These are phyloP conservation scores for Sonneratia caseolaris DNA, from an alignment of 345 rosid genomes.

Conservation along the genomic window DNA sequence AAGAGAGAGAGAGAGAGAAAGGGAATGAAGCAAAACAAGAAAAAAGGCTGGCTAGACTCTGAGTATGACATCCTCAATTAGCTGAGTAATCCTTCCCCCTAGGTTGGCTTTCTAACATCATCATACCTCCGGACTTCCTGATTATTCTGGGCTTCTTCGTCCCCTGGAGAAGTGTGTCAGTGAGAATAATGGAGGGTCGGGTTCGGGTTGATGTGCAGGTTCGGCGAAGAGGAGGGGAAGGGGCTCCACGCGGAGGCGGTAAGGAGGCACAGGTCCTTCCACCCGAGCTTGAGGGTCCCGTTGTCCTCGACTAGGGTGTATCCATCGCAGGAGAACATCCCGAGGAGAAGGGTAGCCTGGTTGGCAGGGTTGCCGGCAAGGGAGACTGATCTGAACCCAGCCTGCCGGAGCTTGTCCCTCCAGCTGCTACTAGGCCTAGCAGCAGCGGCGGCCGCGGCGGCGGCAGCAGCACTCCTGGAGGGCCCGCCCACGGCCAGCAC, in stretches of 20 bases:
- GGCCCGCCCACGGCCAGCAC: slow-evolving; percentile 90
- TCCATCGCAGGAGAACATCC: slow-evolving; percentile 94
- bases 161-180: background rate
- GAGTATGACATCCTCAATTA: slow-evolving; percentile 3
- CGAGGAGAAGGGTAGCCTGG: slow-evolving; percentile 77
- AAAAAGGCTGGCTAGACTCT: background rate
- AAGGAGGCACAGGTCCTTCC: slow-evolving; percentile 96
- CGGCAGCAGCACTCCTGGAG: slow-evolving; percentile 48
- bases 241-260: slow-evolving; percentile 99
- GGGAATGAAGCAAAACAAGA: too few species aligned
- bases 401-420: slow-evolving; percentile 85
- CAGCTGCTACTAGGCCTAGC: slow-evolving; percentile 42
- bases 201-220: background rate
- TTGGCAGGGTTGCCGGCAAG: slow-evolving; percentile 88
- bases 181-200: slow-evolving; percentile 15
- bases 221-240: slow-evolving; percentile 7
- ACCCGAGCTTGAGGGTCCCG: slow-evolving; percentile 89
- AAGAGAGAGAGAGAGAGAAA: background rate
- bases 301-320: slow-evolving; percentile 92
- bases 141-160: background rate
- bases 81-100: background rate
- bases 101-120: too few species aligned
- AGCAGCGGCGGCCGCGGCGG: slow-evolving; percentile 28
- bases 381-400: slow-evolving; percentile 77
- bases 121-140: background rate